These are phyloP conservation scores for Peniophora sp. DNA, from an alignment of 1,284 basidiomycete genomes.

Conservation along the genomic window DNA sequence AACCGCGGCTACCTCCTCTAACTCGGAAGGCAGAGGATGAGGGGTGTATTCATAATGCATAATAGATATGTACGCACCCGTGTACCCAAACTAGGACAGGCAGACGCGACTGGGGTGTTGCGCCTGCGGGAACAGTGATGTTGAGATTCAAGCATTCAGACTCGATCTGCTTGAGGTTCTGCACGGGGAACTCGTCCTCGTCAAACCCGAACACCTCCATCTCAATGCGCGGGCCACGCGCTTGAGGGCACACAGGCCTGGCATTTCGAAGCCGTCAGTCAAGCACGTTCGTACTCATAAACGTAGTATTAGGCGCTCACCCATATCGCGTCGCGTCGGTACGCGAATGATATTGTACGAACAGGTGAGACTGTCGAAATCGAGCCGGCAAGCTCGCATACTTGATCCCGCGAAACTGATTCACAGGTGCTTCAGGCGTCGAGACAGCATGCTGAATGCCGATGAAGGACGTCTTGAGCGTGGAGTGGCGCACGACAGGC, in stretches of 20 bases:
- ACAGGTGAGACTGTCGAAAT: conserved; percentile 62
- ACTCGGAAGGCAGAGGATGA: conserved; percentile 8
- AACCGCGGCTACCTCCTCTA: conserved; percentile 64
- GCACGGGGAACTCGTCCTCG: conserved; percentile 42
- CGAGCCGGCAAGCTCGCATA: conserved; percentile 67
- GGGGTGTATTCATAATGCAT: conserved; percentile 7
- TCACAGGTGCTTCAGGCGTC: conserved; percentile 43
- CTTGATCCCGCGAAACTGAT: conserved; percentile 69
- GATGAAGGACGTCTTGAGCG: conserved; percentile 54
- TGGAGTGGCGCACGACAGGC: conserved; percentile 38
- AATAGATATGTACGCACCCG: conserved; percentile 40
- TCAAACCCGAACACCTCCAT: conserved; percentile 56
- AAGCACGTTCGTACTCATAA: neutral
- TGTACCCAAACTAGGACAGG: conserved; percentile 79
- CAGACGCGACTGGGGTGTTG: conserved; percentile 38
- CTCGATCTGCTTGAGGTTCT: conserved; percentile 56
- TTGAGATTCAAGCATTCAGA: conserved; percentile 72
- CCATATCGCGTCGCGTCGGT: conserved; percentile 60
- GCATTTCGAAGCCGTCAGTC: conserved; percentile 3
- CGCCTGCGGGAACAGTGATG: conserved; percentile 60
- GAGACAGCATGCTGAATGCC: conserved; percentile 56
- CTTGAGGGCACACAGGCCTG: conserved; percentile 72
- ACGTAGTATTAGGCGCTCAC: conserved; percentile 24
- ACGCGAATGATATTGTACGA: conserved; percentile 42
- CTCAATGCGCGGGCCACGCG: conserved; percentile 39